Evolutionary conservation across 2,329 filamentous ascomycete species (phyloP), one percentile per base, ranked within the genome.

Genomic region (Cladosporium sp.): DNA sequence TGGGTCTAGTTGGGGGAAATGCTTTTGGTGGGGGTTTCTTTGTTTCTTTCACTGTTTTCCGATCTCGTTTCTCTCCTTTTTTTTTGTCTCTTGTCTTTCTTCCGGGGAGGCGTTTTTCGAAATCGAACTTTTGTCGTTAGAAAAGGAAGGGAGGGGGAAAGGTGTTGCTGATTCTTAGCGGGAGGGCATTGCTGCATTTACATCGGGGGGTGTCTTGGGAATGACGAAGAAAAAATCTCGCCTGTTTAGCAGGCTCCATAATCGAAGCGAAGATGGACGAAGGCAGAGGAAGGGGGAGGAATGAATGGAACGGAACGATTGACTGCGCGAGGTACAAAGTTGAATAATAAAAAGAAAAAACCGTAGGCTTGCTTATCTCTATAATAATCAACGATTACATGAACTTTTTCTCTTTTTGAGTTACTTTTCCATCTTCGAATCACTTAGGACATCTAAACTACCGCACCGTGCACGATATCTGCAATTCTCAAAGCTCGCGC

Each of bases 401-500:
- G 19, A 27, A 41, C 24, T 4, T 41, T 11, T 24, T 13, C 17
- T 27, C 9, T 36, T n/a, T 36, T 40, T 39, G 12, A 40, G 13
- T 15, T 40, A 15, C 37, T 7, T 5, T 9, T 11, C 4, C 18
- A 11, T 40, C 19, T 22, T 15, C 15, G n/a, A n/a, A 38, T 38
- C 34, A 18, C 12, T 15, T 15, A n/a, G n/a, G n/a, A n/a, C n/a
- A n/a, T n/a, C n/a, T n/a, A n/a, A n/a, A n/a, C 15, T 19, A 41
- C 15, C 22, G 22, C 9, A 9, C 5, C 22, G 22, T 27, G 22
- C 5, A 4, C 5, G 5, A 9, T 27, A 15, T 11, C 12, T n/a
- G n/a, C 7, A 15, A n/a, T 36, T 8, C 19, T 43, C 30, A 42
- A 12, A 51, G 19, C 30, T 51, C 55, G 8, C 49, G 43, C 43